Percentiles rank a stretch among this genome's conserved stretches.
phyloP scores from a whole-genome alignment of 495 filamentous ascomycete genomes.

The Apodospora peruviana region DNA sequence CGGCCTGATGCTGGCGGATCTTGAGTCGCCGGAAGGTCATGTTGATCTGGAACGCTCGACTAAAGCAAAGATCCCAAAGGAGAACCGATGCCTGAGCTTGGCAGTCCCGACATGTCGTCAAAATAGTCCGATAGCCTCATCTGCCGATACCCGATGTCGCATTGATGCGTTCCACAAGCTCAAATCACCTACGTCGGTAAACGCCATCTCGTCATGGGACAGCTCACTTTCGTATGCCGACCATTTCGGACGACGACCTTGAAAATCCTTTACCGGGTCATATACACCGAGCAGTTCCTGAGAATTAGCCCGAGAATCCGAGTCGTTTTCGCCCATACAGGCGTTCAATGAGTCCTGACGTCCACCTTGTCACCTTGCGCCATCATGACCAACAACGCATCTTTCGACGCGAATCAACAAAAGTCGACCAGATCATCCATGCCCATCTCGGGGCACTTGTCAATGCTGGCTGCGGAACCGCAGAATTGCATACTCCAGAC shows the following conservation, averaged over 20 bases:
- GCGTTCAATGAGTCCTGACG: too few species aligned
- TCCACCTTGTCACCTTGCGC: too few species aligned
- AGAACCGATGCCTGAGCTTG: background rate
- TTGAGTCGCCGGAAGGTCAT: background rate
- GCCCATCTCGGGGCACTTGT: too few species aligned
- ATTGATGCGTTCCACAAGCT: constrained; percentile 3
- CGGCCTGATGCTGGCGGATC: background rate
- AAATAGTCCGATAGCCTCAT: constrained; percentile 11
- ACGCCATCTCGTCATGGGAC: constrained; percentile 8
- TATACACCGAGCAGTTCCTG: background rate
- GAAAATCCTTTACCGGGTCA: constrained; percentile 8
- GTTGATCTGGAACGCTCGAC: background rate
- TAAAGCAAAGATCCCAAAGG: background rate
- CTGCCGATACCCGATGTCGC: constrained; percentile 10
- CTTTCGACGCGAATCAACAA: too few species aligned
- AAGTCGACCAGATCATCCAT: too few species aligned
- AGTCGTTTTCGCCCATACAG: background rate
- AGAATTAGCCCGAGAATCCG: constrained; percentile 4
- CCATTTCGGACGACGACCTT: too few species aligned
- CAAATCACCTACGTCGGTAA: background rate
- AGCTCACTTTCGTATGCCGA: constrained; percentile 2
- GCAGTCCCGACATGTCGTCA: constrained; percentile 4
- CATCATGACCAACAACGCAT: too few species aligned
- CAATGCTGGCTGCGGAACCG: too few species aligned
- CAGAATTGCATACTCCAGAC: too few species aligned